Evolutionary conservation across 148 eudicot genomes (phyloP), one percentile per base, ranked within the genome.

Genomic region (Pharnaceum exiguum): DNA sequence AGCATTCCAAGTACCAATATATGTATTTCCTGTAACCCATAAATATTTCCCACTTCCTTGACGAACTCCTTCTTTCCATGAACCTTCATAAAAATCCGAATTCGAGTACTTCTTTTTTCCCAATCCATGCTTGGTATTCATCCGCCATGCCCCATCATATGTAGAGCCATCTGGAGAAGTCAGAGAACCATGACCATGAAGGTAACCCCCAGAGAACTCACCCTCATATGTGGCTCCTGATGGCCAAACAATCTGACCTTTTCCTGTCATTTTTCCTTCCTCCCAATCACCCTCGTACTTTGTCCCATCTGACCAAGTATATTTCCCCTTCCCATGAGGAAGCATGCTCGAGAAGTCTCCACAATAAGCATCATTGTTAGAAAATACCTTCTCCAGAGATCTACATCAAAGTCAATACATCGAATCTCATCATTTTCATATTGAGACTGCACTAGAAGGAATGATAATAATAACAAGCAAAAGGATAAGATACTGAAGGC

Each of bases 311-410:
- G 77, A 67, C 99, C 99, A 94, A 26, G 70, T 86, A 73, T 94
- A 94, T 51, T 70, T 89, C 42, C 99, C 96, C 63, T 70, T 82
- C 13, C 95, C 96, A 72, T 94, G 87, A 33, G 96, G 95, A 56
- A 80, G 55, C 55, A 46, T 62, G 31, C 81, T 80, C 46, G 62
- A 68, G 70, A 76, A 68, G 45, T 71, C 62, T 48, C 99, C 99
- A 42, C 48, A 8, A 68, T 94, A 89, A 13, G 66, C 66, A 73
- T 94, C 96, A 2, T 89, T 93, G 66, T 80, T 80, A 29, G 75
- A 40, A 51, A 88, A 75, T 24, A 79, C 68, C 68, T 82, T 80
- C 53, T 68, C 77, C 22, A 25, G 45, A 43, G 43, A 51, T 62
- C 82, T 81, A 43, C 22, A 18, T 66, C 42, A 59, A 42, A n/a